Base-by-base conservation (phyloP, 257 asterid genomes). In the Nicotiana obtusifolia region DNA sequence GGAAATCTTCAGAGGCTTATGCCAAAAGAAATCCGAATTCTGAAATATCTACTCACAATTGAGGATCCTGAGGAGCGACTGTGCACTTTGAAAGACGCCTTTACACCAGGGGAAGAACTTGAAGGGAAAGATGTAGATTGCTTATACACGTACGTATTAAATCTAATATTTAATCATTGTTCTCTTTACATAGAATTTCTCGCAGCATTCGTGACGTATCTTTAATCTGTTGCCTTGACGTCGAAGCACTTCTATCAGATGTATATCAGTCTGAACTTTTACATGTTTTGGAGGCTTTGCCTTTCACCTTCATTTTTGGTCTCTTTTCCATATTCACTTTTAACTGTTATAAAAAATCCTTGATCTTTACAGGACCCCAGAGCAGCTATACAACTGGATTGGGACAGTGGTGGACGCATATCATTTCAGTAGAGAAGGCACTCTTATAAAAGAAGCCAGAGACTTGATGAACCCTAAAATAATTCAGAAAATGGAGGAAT, bases 21-120 rank as follows among this genome's bases (percentile, higher is more conserved):
- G 93, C 98, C 99, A 4, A 94, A 93, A 90, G 98, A 94, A 85
- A 86, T 96, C 80, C 89, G 98, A 89, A 94, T 96, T 83, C 90
- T 93, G 24, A 96, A 96, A 88, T 90, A 92, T 84, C 89, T 96
- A 59, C 94, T 94, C 14, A 91, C 91, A 57, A 89, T 96, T 64
- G 87, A 96, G 86, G 97, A 94, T 89, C 98, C 98, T 4, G 94
- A 94, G 83, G 95, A 92, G 89, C 85, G 85, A 66, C 83, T 93
- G 93, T 82, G 94, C 88, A 92, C 90, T 64, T 84, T 96, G 47
- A 87, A 85, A 5, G 97, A 96, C 76, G 98, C 99, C 68, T 96
- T 96, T 88, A 93, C 97, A 31, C 98, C 98, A 0, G 99, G 99
- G 30, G 95, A 88, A 30, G 98, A 96, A 86, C 83, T 94, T 52